These are phyloP conservation scores for Rhododendron ovatum DNA, from an alignment of 148 eudicot species.

Conservation along the genomic window DNA sequence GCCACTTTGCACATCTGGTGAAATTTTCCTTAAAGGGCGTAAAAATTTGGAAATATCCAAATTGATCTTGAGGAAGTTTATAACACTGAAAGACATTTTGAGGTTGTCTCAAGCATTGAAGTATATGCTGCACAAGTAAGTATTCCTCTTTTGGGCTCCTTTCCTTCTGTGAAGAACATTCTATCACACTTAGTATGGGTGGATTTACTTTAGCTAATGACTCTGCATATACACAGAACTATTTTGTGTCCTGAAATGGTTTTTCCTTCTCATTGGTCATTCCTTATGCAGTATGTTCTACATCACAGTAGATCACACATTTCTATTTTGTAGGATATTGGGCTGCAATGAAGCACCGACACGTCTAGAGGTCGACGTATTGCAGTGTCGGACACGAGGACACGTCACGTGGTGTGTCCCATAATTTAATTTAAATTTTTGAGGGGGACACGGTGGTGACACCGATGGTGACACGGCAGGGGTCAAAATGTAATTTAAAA, in stretches of 20 bases:
- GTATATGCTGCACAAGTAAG: slow-evolving; percentile 67
- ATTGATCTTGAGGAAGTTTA: slow-evolving; percentile 26
- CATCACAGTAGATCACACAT: neutral
- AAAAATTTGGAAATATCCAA: slow-evolving; percentile 33
- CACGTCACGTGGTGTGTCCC: too few species aligned
- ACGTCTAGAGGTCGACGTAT: too few species aligned
- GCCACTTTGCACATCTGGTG: slow-evolving; percentile 16
- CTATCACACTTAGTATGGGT: neutral
- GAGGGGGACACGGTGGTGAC: too few species aligned
- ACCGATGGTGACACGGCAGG: too few species aligned
- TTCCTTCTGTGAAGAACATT: neutral
- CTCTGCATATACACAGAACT: neutral
- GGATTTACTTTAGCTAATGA: neutral
- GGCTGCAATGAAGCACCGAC: neutral
- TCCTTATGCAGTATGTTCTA: neutral
- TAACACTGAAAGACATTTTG: slow-evolving; percentile 44
- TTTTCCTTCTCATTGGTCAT: neutral
- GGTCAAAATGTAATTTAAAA: too few species aligned
- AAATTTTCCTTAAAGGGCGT: slow-evolving; percentile 23
- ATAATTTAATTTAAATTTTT: too few species aligned
- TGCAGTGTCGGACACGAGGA: too few species aligned
- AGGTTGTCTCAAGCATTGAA: slow-evolving; percentile 38
- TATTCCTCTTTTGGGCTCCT: slow-evolving; percentile 4
- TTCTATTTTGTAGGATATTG: neutral
- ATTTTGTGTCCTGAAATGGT: neutral